Evolutionary conservation across 805 yeast species (phyloP), one percentile per base, ranked within the genome.

Genomic region (Saccharomycopsis malanga): DNA sequence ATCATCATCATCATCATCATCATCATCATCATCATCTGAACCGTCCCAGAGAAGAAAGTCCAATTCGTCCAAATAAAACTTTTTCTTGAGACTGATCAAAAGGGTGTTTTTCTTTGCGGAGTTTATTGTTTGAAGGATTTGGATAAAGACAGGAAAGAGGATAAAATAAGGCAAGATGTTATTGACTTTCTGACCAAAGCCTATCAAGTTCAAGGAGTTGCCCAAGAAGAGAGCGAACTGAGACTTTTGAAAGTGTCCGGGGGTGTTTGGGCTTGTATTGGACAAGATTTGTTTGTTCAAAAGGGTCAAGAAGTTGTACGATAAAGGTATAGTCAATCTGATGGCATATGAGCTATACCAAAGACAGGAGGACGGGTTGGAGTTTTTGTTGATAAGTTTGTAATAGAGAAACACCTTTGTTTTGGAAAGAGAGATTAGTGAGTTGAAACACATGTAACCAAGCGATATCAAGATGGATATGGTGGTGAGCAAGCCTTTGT

Each of bases 321-420:
- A 78, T 53, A 87, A 68, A 9, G 95, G 95, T 10, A 87, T 80
- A 0, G 95, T 84, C 59, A 87, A 67, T 53, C 95, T 77, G 44
- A 89, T 83, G 17, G 86, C 79, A 57, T 87, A 86, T 57, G 84
- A 82, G 18, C 88, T 78, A 61, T 84, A 87, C 59, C 86, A 87
- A 29, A 86, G 71, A 20, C 83, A 73, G 14, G 87, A 79, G 0
- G 85, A 83, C 0, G 86, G 82, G 58, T 83, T 91, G 0, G 91
- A 81, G 45, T 79, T 73, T 53, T 72, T 73, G 17, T 81, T 78
- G 12, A 83, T 87, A 49, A 87, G 70, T 52, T 83, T 88, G 60
- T 85, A 87, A 61, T 83, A 72, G 58, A 83, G 81, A 69, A 87
- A 87, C 4, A 87, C 66, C 51, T 80, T 77, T 49, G 86, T 71